phyloP scores from a whole-genome alignment of 768 basidiomycete genomes.

The Mycena epipterygia region DNA sequence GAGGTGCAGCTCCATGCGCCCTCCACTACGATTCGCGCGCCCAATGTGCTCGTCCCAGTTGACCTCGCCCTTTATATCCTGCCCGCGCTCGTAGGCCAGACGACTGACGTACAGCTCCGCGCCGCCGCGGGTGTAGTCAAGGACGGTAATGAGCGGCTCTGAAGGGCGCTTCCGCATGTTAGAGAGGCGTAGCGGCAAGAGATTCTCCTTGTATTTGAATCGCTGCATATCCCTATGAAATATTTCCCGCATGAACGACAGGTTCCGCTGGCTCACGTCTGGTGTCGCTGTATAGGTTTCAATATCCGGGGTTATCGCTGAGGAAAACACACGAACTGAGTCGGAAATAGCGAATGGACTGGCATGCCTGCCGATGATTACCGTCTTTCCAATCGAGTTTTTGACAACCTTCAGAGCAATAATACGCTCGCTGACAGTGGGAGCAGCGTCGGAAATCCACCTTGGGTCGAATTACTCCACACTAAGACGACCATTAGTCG shows the following conservation, averaged over 20 bases:
- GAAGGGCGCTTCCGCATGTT: no score
- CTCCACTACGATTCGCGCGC: not conserved
- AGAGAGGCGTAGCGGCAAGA: no score
- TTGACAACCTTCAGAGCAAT: not conserved
- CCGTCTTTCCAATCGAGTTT: not conserved
- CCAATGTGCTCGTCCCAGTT: not conserved
- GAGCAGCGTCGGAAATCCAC: not conserved
- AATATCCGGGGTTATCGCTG: not conserved
- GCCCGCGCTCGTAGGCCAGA: not conserved
- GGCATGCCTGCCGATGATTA: not conserved
- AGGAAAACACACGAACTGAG: not conserved
- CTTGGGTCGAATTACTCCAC: not conserved
- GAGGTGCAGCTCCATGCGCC: conserved; percentile 13
- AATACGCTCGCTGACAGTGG: not conserved
- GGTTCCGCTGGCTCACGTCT: not conserved
- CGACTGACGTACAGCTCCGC: no score
- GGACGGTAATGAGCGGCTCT: not conserved
- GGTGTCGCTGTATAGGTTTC: not conserved
- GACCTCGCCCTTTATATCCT: not conserved
- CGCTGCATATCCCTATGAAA: not conserved
- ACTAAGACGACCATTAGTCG: not conserved
- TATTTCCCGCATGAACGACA: not conserved
- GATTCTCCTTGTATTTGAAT: no score
- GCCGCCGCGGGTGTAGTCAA: not conserved
- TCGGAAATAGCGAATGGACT: not conserved